Percentiles rank a stretch among this genome's conserved stretches.
phyloP scores from a whole-genome alignment of 73 alveolate genomes.

The Durusdinium trenchii region DNA sequence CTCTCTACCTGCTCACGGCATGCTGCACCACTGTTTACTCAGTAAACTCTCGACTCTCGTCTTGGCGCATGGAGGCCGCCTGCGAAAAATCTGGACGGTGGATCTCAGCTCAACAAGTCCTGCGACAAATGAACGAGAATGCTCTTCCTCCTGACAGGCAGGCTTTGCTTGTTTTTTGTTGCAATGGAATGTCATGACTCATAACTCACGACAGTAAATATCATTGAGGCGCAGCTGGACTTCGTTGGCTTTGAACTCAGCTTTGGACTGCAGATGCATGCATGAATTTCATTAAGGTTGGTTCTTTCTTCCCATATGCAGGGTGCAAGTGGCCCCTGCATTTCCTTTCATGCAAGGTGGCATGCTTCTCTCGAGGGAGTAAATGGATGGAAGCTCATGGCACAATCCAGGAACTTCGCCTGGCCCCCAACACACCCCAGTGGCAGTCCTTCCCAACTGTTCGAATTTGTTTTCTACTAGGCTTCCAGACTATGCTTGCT shows the following conservation, averaged over 20 bases:
- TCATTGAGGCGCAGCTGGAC: slow-evolving; percentile 46
- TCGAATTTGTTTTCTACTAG: background rate
- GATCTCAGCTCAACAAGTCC: background rate
- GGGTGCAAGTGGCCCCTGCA: background rate
- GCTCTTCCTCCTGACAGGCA: slow-evolving; percentile 41
- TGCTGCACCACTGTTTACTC: too few relatives aligned
- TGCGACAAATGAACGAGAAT: background rate
- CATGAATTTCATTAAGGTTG: background rate
- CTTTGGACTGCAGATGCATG: background rate
- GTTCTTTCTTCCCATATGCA: background rate
- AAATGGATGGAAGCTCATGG: slow-evolving; percentile 41
- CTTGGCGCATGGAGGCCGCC: slow-evolving; percentile 29
- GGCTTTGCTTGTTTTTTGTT: background rate
- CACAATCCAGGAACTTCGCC: background rate
- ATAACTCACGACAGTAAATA: background rate
- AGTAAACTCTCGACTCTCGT: background rate
- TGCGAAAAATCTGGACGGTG: slow-evolving; percentile 46
- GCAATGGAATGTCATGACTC: background rate
- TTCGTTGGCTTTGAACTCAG: slow-evolving; percentile 19
- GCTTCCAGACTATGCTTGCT: background rate
- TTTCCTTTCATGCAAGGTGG: background rate
- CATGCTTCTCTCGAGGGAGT: slow-evolving; percentile 53
- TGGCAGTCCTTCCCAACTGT: too few relatives aligned
- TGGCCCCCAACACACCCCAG: background rate
- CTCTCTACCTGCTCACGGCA: too few relatives aligned